Base-by-base conservation (phyloP, 2,329 filamentous ascomycete genomes). In the Zymoseptoria brevis region DNA sequence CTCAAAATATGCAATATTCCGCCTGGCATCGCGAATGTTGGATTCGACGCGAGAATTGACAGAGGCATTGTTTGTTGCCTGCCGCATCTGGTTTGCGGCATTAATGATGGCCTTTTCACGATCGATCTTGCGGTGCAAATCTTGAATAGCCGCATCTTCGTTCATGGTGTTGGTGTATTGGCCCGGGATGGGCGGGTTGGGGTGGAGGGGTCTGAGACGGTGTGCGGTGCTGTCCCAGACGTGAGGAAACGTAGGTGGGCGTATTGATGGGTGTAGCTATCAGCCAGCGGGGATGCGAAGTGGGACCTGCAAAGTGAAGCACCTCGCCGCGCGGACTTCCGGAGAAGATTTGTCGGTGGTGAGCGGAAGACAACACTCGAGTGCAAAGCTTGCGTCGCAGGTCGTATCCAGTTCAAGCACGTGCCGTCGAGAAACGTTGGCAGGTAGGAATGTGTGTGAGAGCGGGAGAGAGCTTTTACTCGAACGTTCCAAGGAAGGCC, bases 101-200 rank as follows among this genome's bases (percentile, higher is more conserved):
- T 89, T 89, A 81, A 99, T 94, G 72, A 97, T 86, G 70, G 88
- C 89, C 81, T 92, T 93, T 78, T 99, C 94, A 75, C 93, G 87
- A 81, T 96, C 90, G 76, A 99, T 97, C 87, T 99, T 97, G 80
- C 87, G 88, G 79, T 88, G 86, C 78, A 99, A 91, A 75, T 90
- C 88, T 77, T 85, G 85, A 76, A 86, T 81, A 65, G 84, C 80
- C 67, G 84, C 81, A 72, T 86, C 82, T 73, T 83, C 78, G 72
- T 79, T 79, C 79, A 85, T 85, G 72, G 67, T 79, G 75, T 74
- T 72, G 68, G 69, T 62, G 52, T 45, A 16, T 45, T n/a, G 35
- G 35, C 35, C 35, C 35, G 11, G 35, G 13, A 16, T 7, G 35
- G 35, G 35, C 35, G 35, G 35, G 35, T 6, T 45, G 35, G 11